A percentile compares a stretch with the other conserved stretches of the same genome.
These are phyloP conservation scores for Westerdykella ornata DNA, from an alignment of 2,329 filamentous ascomycete genomes.

Conservation along the genomic window DNA sequence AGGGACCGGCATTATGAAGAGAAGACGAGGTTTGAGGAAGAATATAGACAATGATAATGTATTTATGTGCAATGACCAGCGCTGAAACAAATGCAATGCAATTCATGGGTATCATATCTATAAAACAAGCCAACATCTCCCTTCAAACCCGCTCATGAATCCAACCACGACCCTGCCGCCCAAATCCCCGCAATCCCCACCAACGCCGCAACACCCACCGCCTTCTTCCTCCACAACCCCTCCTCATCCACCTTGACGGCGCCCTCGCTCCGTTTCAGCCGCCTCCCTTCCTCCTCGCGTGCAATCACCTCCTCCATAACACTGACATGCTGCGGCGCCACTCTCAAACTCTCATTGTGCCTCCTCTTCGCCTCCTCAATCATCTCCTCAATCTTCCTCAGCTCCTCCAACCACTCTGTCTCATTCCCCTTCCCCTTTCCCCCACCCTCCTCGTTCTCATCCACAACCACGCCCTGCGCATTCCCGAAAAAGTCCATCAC, in stretches of 20 bases:
- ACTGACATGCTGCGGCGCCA: slow-evolving; percentile 16
- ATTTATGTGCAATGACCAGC: neutral
- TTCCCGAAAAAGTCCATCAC: slow-evolving; percentile 98
- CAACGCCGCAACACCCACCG: slow-evolving; percentile 36
- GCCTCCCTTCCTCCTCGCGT: slow-evolving; percentile 9
- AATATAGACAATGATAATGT: no score
- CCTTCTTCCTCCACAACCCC: slow-evolving; percentile 37
- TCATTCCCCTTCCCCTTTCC: slow-evolving; percentile 41
- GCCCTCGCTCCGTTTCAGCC: slow-evolving; percentile 22
- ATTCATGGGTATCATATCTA: neutral
- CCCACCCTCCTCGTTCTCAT: slow-evolving; percentile 41
- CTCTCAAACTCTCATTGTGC: slow-evolving; percentile 28
- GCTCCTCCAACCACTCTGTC: slow-evolving; percentile 56
- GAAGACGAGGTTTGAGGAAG: no score
- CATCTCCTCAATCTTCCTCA: slow-evolving; percentile 62
- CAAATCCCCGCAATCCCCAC: slow-evolving; percentile 37
- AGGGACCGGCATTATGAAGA: slow-evolving; percentile 23
- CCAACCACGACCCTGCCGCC: slow-evolving; percentile 37
- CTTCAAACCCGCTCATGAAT: slow-evolving; percentile 11
- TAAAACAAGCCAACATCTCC: neutral
- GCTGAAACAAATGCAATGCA: neutral
- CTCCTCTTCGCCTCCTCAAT: slow-evolving; percentile 49
- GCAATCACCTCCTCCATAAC: slow-evolving; percentile 16
- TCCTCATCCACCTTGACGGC: slow-evolving; percentile 33
- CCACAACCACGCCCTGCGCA: slow-evolving; percentile 92